Evolutionary conservation across 208 protist species (phyloP), one percentile per base, ranked within the genome.

Genomic region (Tritrichomonas musculus): DNA sequence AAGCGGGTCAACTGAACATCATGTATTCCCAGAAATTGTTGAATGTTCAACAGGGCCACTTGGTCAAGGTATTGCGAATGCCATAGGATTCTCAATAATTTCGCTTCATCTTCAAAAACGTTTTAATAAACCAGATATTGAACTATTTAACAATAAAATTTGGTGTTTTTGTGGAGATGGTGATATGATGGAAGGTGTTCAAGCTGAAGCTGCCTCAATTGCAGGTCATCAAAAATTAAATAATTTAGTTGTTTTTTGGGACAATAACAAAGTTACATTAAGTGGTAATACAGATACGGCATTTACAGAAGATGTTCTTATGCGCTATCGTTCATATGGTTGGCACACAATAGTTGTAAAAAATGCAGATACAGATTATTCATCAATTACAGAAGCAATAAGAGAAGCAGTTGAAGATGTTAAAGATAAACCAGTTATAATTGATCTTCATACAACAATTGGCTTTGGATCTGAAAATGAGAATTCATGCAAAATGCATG

Each of bases 31-130:
- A 33, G 75, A 93, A 36, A 99, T 98, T 69, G 96, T 99, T 94
- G 99, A 99, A 96, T 98, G 99, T 27, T 99, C 98, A 47, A 99
- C 99, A 30, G 99, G 99, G 33, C 99, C 99, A 93, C 97, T 99
- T 41, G 99, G 99, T 53, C 98, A 99, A 96, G 99, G 99, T 96
- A 96, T 99, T 65, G 95, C 96, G 5, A 53, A 93, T n/a, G 82
- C 94, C 25, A 66, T 94, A n/a, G 94, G 94, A 41, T 39, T 94
- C 30, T 93, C 94, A 33, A 22, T 69, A 5, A 47, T 77, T 75
- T n/a, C 93, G 30, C 65, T 92, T 5, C 94, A 95, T 41, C 0
- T 94, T 25, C 97, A 96, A 44, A 97, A 97, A 27, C 95, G 95
- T n/a, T 99, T 97, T 96, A 99, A 99, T 96, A 97, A 96, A n/a